Evolutionary conservation across 345 rosid species (phyloP), one percentile per base, ranked within the genome.

Genomic region (Pistacia integerrima): DNA sequence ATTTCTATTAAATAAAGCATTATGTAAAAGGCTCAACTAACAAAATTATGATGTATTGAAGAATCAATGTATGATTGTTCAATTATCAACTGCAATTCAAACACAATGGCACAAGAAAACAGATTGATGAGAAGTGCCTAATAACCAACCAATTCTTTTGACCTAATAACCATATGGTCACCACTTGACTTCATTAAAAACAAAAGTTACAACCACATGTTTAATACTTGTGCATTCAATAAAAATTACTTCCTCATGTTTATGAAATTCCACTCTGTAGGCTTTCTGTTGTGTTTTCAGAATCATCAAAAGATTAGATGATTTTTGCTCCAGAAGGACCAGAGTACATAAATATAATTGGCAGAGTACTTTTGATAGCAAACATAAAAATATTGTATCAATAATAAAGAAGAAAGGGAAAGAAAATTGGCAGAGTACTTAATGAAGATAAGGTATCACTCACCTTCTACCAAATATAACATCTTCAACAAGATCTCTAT

Each of bases 391-490:
- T 16, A 54, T 54, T 18, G 57, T 49, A 54, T 3, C 17, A 11
- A 51, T 51, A 11, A 51, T 51, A 51, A 54, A 54, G 57, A 54
- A 54, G 8, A 41, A 41, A 41, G 9, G 46, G 46, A 41, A 41
- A 41, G 8, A 1, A 59, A 74, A 67, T 28, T 16, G 54, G 8
- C 67, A 67, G 49, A 66, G 46, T 44, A 54, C 33, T 11, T 49
- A n/a, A 55, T 51, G 12, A 66, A 72, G 46, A 72, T 70, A 69
- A 78, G 66, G 74, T 54, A 76, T 79, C 73, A 71, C 90, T 81
- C 65, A 93, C 99, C 90, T 67, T 84, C 84, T 85, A 83, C 89
- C 83, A 81, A 90, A 93, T 70, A 95, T 85, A 80, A 95, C 89
- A 85, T 90, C 89, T 80, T 86, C 86, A 54, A 85, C 77, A 46